phyloP scores from a whole-genome alignment of 2,329 filamentous ascomycete genomes.

The Calonectria pteridis region DNA sequence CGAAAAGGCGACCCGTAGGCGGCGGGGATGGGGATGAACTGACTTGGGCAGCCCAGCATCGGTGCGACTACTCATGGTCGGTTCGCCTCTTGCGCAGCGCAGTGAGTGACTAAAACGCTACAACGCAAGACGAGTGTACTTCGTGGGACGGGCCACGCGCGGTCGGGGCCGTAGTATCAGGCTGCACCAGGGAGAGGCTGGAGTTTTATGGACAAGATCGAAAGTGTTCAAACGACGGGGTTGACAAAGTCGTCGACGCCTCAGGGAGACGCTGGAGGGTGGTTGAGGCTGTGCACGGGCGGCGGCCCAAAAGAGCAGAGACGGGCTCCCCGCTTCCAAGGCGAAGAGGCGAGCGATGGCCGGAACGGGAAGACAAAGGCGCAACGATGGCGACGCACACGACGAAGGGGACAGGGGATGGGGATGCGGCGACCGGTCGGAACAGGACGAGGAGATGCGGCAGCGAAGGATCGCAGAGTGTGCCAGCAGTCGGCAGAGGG shows the following conservation, averaged over 20 bases:
- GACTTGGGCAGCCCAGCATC: constrained; percentile 54
- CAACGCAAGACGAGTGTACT: constrained; percentile 33
- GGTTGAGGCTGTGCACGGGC: constrained; percentile 50
- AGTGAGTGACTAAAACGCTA: constrained; percentile 44
- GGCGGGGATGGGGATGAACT: constrained; percentile 37
- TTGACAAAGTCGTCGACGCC: constrained; percentile 45
- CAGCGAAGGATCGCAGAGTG: background rate
- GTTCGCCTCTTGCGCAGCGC: constrained; percentile 43
- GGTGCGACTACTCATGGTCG: constrained; percentile 50
- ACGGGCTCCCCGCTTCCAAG: constrained; percentile 47
- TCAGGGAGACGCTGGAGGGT: constrained; percentile 31
- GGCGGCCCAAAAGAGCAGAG: constrained; percentile 43
- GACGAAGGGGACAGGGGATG: constrained; percentile 14
- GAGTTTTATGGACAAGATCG: constrained; percentile 29
- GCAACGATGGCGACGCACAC: constrained; percentile 27
- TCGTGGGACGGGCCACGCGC: constrained; percentile 31
- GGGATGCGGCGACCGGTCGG: constrained; percentile 4
- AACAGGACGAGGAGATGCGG: constrained; percentile 15
- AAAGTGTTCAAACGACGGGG: constrained; percentile 33
- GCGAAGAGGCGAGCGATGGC: constrained; percentile 40
- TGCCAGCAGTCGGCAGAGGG: constrained; percentile 7
- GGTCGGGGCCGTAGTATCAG: constrained; percentile 30
- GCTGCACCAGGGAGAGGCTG: constrained; percentile 28
- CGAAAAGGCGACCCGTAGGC: constrained; percentile 23
- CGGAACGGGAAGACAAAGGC: constrained; percentile 41